Evolutionary conservation across 2,329 filamentous ascomycete species (phyloP).

Genomic region (Aureobasidium leucospermi): DNA sequence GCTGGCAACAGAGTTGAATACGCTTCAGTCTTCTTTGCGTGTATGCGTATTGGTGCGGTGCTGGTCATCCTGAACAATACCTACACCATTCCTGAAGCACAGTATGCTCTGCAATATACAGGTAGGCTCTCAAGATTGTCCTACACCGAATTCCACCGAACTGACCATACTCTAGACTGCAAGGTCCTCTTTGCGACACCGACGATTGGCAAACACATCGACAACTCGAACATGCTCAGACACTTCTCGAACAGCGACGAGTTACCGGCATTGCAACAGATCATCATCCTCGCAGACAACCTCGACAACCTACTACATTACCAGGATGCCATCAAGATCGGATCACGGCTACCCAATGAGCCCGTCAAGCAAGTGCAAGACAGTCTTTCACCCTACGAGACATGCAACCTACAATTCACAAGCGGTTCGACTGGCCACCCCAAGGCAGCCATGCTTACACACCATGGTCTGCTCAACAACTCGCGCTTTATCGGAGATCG

Average conservation of each 20-base stretch:
- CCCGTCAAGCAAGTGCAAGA: constrained; percentile 47
- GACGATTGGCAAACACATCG: constrained; percentile 54
- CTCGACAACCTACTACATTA: constrained; percentile 21
- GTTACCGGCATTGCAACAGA: constrained; percentile 20
- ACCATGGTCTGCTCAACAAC: constrained; percentile 25
- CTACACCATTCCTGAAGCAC: constrained; percentile 65
- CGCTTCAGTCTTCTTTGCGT: constrained; percentile 62
- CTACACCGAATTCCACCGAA: not conserved
- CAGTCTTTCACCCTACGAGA: constrained; percentile 55
- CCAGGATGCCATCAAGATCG: constrained; percentile 31
- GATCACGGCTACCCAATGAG: constrained; percentile 42
- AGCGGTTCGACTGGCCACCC: constrained; percentile 66
- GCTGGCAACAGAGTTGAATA: constrained; percentile 56
- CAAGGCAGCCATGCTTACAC: constrained; percentile 66
- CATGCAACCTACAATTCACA: constrained; percentile 69
- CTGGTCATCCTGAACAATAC: constrained; percentile 78
- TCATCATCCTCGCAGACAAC: constrained; percentile 22
- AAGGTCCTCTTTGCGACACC: constrained; percentile 67
- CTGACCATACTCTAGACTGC: constrained; percentile 25
- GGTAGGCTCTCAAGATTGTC: constrained; percentile 37
- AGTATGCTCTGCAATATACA: constrained; percentile 63
- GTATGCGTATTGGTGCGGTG: constrained; percentile 42
- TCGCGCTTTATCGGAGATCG: constrained; percentile 50
- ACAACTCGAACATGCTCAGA: constrained; percentile 53
- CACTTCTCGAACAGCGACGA: constrained; percentile 16